These are phyloP conservation scores for Aspergillus kassunensis DNA, from an alignment of 495 filamentous ascomycete species.

Conservation along the genomic window DNA sequence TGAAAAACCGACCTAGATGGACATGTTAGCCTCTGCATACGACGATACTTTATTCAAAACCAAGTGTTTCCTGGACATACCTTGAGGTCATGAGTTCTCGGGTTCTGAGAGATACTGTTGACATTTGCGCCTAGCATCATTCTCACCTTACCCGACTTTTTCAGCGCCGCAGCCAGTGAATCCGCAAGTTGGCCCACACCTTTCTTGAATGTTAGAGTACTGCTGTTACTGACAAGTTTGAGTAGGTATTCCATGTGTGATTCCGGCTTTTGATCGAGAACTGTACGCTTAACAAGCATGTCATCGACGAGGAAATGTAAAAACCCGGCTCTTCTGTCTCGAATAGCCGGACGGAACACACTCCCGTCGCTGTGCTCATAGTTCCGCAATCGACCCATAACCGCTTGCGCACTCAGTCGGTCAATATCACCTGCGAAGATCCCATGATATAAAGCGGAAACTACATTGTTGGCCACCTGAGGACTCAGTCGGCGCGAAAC, in stretches of 20 bases:
- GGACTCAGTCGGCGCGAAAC: slow-evolving; percentile 53
- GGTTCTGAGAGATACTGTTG: slow-evolving; percentile 12
- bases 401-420: slow-evolving; percentile 64
- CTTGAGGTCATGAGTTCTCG: slow-evolving; percentile 13
- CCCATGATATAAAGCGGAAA: slow-evolving; percentile 79
- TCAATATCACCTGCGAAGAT: slow-evolving; percentile 92
- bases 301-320: slow-evolving; percentile 20
- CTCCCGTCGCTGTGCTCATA: slow-evolving; percentile 38
- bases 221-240: slow-evolving; percentile 27
- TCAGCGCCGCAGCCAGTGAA: slow-evolving; percentile 23
- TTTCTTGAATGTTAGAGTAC: slow-evolving; percentile 49
- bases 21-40: not conserved
- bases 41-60: not conserved
- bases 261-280: slow-evolving; percentile 5
- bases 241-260: slow-evolving; percentile 9
- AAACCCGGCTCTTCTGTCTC: not conserved
- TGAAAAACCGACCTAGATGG: slow-evolving; percentile 14
- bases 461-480: slow-evolving; percentile 65
- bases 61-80: slow-evolving; percentile 10
- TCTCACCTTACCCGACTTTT: slow-evolving; percentile 27
- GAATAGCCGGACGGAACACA: slow-evolving; percentile 19
- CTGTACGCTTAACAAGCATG: slow-evolving; percentile 19
- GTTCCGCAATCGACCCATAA: slow-evolving; percentile 52
- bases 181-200: slow-evolving; percentile 35
- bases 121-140: slow-evolving; percentile 24